phyloP scores from a whole-genome alignment of 2,329 filamentous ascomycete genomes.

The Penicillium sp. region DNA sequence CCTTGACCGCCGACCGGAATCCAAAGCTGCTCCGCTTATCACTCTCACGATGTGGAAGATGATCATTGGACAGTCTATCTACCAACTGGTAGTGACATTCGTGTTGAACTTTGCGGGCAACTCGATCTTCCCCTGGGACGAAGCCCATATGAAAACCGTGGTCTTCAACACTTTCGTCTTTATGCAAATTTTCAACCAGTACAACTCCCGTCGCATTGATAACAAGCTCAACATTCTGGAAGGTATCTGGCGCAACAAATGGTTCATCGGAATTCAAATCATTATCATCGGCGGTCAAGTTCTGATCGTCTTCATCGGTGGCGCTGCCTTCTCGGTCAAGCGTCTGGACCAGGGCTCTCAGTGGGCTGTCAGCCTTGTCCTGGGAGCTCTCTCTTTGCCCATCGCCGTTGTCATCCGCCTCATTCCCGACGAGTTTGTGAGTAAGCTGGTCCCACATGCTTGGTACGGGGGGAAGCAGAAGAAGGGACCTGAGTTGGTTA shows the following conservation, averaged over 20 bases:
- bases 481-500: slow-evolving; percentile 41
- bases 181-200: slow-evolving; percentile 54
- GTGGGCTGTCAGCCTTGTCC: slow-evolving; percentile 70
- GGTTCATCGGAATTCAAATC: slow-evolving; percentile 61
- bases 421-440: slow-evolving; percentile 60
- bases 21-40: slow-evolving; percentile 49
- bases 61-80: slow-evolving; percentile 48
- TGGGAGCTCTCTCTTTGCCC: slow-evolving; percentile 68
- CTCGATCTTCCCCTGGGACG: slow-evolving; percentile 37
- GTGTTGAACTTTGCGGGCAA: slow-evolving; percentile 50
- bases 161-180: slow-evolving; percentile 51
- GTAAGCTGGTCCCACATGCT: slow-evolving; percentile 43
- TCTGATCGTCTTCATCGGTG: slow-evolving; percentile 71
- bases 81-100: slow-evolving; percentile 45
- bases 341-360: slow-evolving; percentile 62
- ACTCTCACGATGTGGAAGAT: slow-evolving; percentile 51
- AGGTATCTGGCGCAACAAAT: slow-evolving; percentile 44
- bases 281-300: slow-evolving; percentile 70
- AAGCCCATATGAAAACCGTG: slow-evolving; percentile 36
- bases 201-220: slow-evolving; percentile 50
- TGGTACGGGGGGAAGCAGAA: slow-evolving; percentile 34
- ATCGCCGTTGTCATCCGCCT: slow-evolving; percentile 62
- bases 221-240: slow-evolving; percentile 49
- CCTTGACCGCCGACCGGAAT: slow-evolving; percentile 55
- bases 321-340: slow-evolving; percentile 64